These are phyloP conservation scores for Macrolepiota albuminosa DNA, from an alignment of 768 basidiomycete species.

Conservation along the genomic window DNA sequence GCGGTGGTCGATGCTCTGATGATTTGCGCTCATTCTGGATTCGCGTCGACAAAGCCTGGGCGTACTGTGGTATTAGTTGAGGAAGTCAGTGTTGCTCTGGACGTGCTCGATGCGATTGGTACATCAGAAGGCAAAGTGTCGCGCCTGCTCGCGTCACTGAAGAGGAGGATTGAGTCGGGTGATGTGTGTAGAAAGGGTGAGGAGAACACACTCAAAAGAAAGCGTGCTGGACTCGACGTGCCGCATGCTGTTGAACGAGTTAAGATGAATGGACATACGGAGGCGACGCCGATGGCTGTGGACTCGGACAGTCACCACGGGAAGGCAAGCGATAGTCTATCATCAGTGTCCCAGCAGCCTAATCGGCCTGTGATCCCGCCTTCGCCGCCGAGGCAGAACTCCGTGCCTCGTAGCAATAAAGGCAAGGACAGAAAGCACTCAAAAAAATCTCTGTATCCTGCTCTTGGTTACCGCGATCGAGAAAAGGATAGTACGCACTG, in stretches of 20 bases:
- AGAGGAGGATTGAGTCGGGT: conserved; percentile 19
- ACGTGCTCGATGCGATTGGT: conserved; percentile 18
- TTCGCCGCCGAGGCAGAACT: not conserved
- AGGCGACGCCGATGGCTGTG: not conserved
- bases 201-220: conserved; percentile 25
- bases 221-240: conserved; percentile 18
- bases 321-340: not conserved
- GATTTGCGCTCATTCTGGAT: conserved; percentile 56
- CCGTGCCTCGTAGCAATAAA: conserved; percentile 9
- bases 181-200: conserved; percentile 13
- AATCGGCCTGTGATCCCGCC: not conserved
- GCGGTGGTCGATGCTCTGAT: conserved; percentile 64
- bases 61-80: conserved; percentile 17
- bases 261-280: not conserved
- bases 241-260: not conserved
- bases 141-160: conserved; percentile 20
- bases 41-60: conserved; percentile 32
- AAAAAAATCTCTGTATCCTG: conserved; percentile 38
- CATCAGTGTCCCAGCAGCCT: conserved; percentile 1
- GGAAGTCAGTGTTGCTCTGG: conserved; percentile 22
- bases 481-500: conserved; percentile 25
- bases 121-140: conserved; percentile 17
- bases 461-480: conserved; percentile 44
- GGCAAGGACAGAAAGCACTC: conserved; percentile 34
- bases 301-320: not conserved